Evolutionary conservation across 495 filamentous ascomycete species (phyloP), one percentile per base, ranked within the genome.

Genomic region (Halenospora varia): DNA sequence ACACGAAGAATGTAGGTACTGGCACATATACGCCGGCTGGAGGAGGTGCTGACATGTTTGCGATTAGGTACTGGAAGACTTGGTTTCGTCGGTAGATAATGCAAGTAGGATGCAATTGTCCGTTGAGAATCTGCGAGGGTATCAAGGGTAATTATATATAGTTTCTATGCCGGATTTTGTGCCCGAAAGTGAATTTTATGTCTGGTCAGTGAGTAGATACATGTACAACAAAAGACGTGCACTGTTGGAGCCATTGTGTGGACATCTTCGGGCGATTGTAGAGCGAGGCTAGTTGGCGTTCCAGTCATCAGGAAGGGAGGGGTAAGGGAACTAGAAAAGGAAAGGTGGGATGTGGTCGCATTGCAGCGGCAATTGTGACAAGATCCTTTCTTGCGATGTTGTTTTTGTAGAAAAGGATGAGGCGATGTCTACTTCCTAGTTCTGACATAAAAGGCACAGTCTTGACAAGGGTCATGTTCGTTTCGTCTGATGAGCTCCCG

Each of bases 1-100:
- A 61, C 48, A 68, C 60, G 55, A 68, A 68, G 57, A 68, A 65
- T 20, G 65, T 68, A 20, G 65, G 65, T 18, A 68, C 62, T 17
- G 65, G 65, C 46, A 65, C 65, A 50, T 67, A 67, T 35, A 67
- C 59, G 25, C 65, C 65, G n/a, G 61, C 48, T 53, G 65, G 65
- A 44, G 65, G 65, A 48, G 61, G 65, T 20, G 39, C 18, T 22
- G 59, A 59, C 25, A 57, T 39, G 17, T 18, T 53, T 53, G 25
- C 23, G n/a, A 19, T 18, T 8, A n/a, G 4, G 19, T 9, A 46
- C n/a, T n/a, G n/a, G 13, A 46, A 4, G 19, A 6, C 3, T 25
- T 49, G 19, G 18, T 13, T 49, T 10, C 10, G 19, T n/a, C n/a
- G n/a, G 19, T 25, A 49, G 47, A 46, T 46, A 20, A n/a, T 46